phyloP scores from a whole-genome alignment of 164 flowering plant species.

The Aristolochia fimbriata region DNA sequence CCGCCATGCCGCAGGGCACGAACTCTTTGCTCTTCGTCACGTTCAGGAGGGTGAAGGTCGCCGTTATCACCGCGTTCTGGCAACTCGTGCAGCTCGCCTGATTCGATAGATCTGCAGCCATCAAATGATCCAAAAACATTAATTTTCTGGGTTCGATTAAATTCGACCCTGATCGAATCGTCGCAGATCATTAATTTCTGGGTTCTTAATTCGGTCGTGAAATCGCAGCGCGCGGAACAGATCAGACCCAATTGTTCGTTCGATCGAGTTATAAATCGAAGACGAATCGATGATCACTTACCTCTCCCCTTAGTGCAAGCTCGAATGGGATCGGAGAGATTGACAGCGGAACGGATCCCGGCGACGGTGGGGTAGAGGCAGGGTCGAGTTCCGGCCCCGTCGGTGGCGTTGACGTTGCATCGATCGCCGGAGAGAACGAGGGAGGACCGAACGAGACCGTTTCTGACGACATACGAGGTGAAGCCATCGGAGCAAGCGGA shows the following conservation, averaged over 20 bases:
- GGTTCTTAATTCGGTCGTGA: not conserved
- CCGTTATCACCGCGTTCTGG: conserved; percentile 5
- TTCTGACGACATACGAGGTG: conserved; percentile 3
- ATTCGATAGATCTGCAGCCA: conserved; percentile 1
- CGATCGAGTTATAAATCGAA: too few species aligned
- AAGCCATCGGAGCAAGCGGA: conserved; percentile 9
- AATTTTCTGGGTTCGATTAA: too few species aligned
- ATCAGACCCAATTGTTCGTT: not conserved
- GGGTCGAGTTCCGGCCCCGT: conserved; percentile 13
- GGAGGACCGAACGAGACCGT: conserved; percentile 8
- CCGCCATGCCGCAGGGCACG: conserved; percentile 16
- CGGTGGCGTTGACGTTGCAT: conserved; percentile 10
- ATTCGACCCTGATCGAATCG: too few species aligned
- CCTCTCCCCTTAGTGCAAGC: not conserved
- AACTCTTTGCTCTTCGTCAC: conserved; percentile 14
- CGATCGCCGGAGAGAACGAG: conserved; percentile 7
- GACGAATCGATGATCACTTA: not conserved
- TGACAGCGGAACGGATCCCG: conserved; percentile 7
- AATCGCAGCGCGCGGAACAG: not conserved
- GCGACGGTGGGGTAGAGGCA: conserved; percentile 13
- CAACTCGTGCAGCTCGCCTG: conserved; percentile 8
- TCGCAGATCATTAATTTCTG: too few species aligned
- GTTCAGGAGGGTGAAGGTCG: conserved; percentile 5
- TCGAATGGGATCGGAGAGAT: conserved; percentile 1
- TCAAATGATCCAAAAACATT: not conserved